phyloP scores from a whole-genome alignment of 306 rosid species.

The Ormosia semicastrata region DNA sequence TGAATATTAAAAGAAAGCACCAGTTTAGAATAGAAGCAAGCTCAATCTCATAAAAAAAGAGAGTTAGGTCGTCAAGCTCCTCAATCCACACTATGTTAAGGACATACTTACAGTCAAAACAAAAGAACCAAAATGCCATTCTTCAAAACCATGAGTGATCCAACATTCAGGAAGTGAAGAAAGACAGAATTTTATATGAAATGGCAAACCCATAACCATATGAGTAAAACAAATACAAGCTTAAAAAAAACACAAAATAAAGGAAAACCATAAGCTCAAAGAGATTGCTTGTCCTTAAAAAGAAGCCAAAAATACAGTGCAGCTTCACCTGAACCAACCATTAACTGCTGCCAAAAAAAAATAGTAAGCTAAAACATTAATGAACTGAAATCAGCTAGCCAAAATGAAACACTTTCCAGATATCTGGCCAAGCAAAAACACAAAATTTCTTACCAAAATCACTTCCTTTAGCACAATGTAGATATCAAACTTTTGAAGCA shows the following conservation, averaged over 20 bases:
- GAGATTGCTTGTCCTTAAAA: too few species aligned
- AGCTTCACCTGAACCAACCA: constrained; percentile 32
- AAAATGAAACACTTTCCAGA: constrained; percentile 35
- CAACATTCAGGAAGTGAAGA: constrained; percentile 23
- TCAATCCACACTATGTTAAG: constrained; percentile 18
- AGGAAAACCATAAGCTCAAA: too few species aligned
- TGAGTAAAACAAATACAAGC: too few species aligned
- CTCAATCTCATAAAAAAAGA: constrained; percentile 18
- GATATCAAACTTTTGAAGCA: constrained; percentile 30
- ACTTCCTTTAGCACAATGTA: constrained; percentile 42
- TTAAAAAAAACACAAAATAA: background rate
- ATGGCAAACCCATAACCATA: constrained; percentile 8
- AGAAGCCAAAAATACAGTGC: constrained; percentile 4
- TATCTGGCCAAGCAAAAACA: constrained; percentile 46
- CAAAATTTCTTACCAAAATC: constrained; percentile 42
- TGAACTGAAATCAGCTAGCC: constrained; percentile 23
- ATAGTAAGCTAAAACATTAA: constrained; percentile 32
- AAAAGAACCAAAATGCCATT: background rate
- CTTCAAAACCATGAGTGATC: constrained; percentile 21
- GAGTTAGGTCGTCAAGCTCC: constrained; percentile 5
- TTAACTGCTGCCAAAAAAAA: background rate
- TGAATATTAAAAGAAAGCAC: constrained; percentile 3
- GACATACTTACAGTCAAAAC: constrained; percentile 16
- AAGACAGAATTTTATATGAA: constrained; percentile 3
- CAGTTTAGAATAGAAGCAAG: constrained; percentile 6